phyloP scores from a whole-genome alignment of 129 eudicot species.

The Tagetes erecta region DNA sequence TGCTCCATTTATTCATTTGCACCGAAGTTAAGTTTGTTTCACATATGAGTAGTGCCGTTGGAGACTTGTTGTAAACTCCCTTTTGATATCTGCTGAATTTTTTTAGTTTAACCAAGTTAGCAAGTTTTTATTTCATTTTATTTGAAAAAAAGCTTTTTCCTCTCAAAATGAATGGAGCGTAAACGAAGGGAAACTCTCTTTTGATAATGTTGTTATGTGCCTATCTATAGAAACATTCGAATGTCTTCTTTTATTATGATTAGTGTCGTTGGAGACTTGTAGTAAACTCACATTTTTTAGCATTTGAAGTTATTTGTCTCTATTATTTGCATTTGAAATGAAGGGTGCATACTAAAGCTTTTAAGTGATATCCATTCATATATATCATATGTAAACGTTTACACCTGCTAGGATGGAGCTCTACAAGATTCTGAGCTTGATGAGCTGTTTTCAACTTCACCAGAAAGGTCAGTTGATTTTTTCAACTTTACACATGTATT shows the following conservation, averaged over 20 bases:
- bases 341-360: slow-evolving; percentile 15
- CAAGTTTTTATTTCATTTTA: neutral
- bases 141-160: neutral
- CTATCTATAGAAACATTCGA: neutral
- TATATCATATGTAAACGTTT: slow-evolving; percentile 22
- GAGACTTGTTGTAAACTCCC: neutral
- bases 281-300: slow-evolving; percentile 6
- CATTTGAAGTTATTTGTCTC: neutral
- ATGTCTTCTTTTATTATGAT: slow-evolving; percentile 10
- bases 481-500: slow-evolving; percentile 21
- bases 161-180: neutral
- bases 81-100: no score
- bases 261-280: slow-evolving; percentile 2
- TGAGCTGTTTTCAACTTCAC: slow-evolving; percentile 93
- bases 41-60: neutral
- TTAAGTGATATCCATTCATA: slow-evolving; percentile 18
- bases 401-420: slow-evolving; percentile 67
- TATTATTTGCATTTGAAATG: neutral
- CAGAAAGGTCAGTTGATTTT: slow-evolving; percentile 63
- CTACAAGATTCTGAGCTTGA: slow-evolving; percentile 69
- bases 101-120: neutral
- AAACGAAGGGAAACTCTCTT: neutral
- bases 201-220: slow-evolving; percentile 7
- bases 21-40: neutral
- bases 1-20: neutral